These are phyloP conservation scores for Melocanna baccifera DNA, from an alignment of 176 grass and related monocot genomes.

Conservation along the genomic window DNA sequence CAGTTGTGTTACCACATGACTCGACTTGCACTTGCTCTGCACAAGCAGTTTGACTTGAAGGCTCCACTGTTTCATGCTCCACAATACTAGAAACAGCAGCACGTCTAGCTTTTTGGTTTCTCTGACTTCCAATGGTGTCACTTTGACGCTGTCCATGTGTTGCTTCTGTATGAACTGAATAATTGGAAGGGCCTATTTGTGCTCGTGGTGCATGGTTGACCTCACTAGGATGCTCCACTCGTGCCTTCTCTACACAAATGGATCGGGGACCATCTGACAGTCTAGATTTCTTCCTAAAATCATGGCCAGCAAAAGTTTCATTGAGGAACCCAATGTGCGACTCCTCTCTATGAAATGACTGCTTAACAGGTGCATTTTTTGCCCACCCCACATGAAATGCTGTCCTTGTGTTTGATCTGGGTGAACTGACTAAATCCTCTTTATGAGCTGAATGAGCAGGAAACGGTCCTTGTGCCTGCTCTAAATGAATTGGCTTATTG, in stretches of 20 bases:
- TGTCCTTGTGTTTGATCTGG: conserved; percentile 15
- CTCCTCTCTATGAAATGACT: conserved; percentile 17
- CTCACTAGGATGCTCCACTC: not conserved
- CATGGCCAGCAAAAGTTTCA: not conserved
- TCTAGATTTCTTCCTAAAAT: conserved; percentile 25
- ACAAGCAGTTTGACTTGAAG: conserved; percentile 11
- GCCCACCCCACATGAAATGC: not conserved
- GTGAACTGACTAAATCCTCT: conserved; percentile 14
- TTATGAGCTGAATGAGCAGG: conserved; percentile 13
- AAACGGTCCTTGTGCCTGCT: not conserved
- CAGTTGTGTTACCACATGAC: conserved; percentile 4
- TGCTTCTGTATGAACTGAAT: conserved; percentile 22
- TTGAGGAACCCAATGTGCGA: not conserved
- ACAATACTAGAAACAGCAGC: conserved; percentile 10
- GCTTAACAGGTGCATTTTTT: not conserved
- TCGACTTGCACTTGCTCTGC: not conserved
- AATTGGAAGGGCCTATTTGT: not conserved
- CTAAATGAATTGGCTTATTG: conserved; percentile 4
- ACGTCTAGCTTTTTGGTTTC: conserved; percentile 20
- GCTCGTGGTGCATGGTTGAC: not conserved
- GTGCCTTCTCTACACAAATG: conserved; percentile 7
- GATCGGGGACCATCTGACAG: not conserved
- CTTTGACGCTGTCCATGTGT: conserved; percentile 3
- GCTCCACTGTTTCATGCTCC: conserved; percentile 10
- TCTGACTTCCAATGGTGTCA: not conserved